phyloP scores from a whole-genome alignment of 1,284 basidiomycete species.

The Melanopsichium pennsylvanicum region DNA sequence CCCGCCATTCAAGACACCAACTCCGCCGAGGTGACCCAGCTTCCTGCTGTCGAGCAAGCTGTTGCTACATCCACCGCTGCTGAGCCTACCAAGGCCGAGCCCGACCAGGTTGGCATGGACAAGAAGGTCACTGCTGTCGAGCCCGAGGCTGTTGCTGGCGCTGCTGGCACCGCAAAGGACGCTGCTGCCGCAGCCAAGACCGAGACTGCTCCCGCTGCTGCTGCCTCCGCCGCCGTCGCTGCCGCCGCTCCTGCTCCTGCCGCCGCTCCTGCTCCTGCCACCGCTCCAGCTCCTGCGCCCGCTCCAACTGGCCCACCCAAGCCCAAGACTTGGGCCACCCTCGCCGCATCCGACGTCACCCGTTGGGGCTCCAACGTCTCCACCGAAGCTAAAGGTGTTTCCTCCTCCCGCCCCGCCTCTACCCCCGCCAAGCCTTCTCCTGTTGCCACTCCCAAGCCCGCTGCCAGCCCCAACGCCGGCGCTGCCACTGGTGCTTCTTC shows the following conservation, averaged over 20 bases:
- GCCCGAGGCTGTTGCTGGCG: slow-evolving; percentile 50
- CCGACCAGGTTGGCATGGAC: slow-evolving; percentile 56
- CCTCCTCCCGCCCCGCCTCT: slow-evolving; percentile 40
- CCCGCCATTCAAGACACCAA: too few species aligned
- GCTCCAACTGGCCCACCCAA: slow-evolving; percentile 50
- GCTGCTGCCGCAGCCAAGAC: slow-evolving; percentile 36
- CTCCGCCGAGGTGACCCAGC: slow-evolving; percentile 4
- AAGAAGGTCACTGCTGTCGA: slow-evolving; percentile 46
- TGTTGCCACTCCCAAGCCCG: slow-evolving; percentile 5
- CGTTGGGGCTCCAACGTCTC: slow-evolving; percentile 61
- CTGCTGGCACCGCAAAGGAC: slow-evolving; percentile 18
- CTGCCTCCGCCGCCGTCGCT: slow-evolving; percentile 65
- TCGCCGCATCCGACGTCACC: slow-evolving; percentile 59
- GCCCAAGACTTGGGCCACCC: slow-evolving; percentile 65
- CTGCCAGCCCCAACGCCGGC: slow-evolving; percentile 4
- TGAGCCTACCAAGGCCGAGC: slow-evolving; percentile 22
- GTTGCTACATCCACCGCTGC: slow-evolving; percentile 34
- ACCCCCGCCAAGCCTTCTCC: slow-evolving; percentile 62
- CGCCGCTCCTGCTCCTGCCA: slow-evolving; percentile 39
- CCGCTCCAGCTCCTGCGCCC: slow-evolving; percentile 59
- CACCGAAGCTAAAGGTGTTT: slow-evolving; percentile 50
- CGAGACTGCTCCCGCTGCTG: slow-evolving; percentile 60
- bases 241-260: slow-evolving; percentile 24
- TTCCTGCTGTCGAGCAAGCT: slow-evolving; percentile 20
- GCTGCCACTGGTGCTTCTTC: slow-evolving; percentile 12